Percentiles rank a stretch among this genome's conserved stretches.
These are phyloP conservation scores for Lentinula sp. DNA, from an alignment of 768 basidiomycete genomes.

Conservation along the genomic window DNA sequence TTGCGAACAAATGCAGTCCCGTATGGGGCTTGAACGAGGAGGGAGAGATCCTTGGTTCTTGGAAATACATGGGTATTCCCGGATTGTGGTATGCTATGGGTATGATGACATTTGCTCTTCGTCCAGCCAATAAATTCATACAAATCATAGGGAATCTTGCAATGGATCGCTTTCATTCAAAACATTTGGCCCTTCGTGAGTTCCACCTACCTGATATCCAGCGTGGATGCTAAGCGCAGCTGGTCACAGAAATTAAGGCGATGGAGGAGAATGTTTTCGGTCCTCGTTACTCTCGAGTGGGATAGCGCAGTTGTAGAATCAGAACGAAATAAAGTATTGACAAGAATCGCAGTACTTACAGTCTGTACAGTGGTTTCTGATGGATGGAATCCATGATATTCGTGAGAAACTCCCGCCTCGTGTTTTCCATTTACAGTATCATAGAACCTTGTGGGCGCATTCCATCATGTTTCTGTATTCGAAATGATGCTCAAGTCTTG, in stretches of 20 bases:
- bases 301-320: background rate
- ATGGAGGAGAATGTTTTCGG: slow-evolving; percentile 47
- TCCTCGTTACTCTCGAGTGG: slow-evolving; percentile 13
- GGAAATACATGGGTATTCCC: slow-evolving; percentile 43
- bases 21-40: slow-evolving; percentile 63
- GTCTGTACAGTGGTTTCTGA: background rate
- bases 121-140: background rate
- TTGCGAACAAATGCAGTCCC: slow-evolving; percentile 35
- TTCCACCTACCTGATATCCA: slow-evolving; percentile 9
- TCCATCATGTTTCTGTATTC: background rate
- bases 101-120: background rate
- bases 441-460: background rate
- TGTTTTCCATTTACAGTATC: slow-evolving; percentile 1
- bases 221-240: background rate
- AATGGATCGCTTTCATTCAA: slow-evolving; percentile 60
- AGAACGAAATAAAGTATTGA: background rate
- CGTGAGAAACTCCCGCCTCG: background rate
- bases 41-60: slow-evolving; percentile 50
- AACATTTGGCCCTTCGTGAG: slow-evolving; percentile 62
- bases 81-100: slow-evolving; percentile 44
- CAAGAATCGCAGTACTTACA: background rate
- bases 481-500: background rate
- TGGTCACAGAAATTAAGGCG: slow-evolving; percentile 60
- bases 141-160: slow-evolving; percentile 45
- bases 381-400: no score